phyloP scores from a whole-genome alignment of 108 stramenopile species.

The Pseudonitzschia multiseries region DNA sequence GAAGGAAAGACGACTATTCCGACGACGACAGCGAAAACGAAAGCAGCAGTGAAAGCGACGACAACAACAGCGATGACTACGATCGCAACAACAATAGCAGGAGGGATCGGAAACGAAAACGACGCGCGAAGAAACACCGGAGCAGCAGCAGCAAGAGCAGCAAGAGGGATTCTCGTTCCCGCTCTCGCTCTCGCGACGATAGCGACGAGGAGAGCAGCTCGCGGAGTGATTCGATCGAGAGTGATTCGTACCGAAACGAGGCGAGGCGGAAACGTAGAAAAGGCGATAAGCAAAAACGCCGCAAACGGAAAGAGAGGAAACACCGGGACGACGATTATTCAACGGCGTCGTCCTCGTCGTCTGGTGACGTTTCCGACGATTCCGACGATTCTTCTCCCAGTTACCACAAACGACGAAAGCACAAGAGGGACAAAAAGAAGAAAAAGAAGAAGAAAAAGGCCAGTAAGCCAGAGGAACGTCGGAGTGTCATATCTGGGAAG shows the following conservation, averaged over 20 bases:
- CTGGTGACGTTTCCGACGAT: conserved; percentile 11
- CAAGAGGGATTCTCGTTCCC: background rate
- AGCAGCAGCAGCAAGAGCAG: conserved; percentile 20
- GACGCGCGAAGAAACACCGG: background rate
- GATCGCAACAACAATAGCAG: background rate
- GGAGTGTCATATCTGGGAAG: conserved; percentile 80
- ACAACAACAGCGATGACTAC: background rate
- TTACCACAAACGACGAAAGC: conserved; percentile 17
- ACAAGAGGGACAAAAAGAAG: conserved; percentile 28
- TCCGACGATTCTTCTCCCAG: no score
- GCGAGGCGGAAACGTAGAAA: conserved; percentile 22
- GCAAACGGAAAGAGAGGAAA: conserved; percentile 14
- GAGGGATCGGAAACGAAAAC: conserved; percentile 3
- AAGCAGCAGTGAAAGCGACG: background rate
- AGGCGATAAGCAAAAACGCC: conserved; percentile 18
- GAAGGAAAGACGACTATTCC: background rate
- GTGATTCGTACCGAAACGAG: conserved; percentile 11
- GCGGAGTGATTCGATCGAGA: conserved; percentile 1
- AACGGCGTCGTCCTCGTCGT: conserved; percentile 10
- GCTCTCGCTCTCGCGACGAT: background rate
- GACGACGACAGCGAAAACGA: background rate
- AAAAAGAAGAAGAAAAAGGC: conserved; percentile 27
- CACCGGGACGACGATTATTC: conserved; percentile 13
- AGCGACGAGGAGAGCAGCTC: conserved; percentile 1
- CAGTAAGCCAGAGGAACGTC: conserved; percentile 35